These are phyloP conservation scores for Hibiscus tridactylites DNA, from an alignment of 345 rosid genomes.

Conservation along the genomic window DNA sequence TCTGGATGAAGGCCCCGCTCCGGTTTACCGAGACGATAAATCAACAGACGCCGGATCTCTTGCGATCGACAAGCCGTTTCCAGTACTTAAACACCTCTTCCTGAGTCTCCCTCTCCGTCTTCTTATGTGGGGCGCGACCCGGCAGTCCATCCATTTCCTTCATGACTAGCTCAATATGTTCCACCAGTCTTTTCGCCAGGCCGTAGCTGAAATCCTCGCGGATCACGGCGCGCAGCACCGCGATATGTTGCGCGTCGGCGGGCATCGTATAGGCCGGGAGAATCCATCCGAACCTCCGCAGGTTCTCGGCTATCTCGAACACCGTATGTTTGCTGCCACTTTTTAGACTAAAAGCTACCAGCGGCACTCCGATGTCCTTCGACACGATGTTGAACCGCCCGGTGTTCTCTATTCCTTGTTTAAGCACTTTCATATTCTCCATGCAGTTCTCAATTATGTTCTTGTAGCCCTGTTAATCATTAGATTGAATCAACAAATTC, in stretches of 20 bases:
- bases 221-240: neutral
- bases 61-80: constrained; percentile 41
- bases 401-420: neutral
- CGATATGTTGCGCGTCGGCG: neutral
- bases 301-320: neutral
- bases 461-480: neutral
- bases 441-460: neutral
- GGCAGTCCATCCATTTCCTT: neutral
- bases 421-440: neutral
- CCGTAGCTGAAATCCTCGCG: neutral
- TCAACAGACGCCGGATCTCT: constrained; percentile 37
- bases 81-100: constrained; percentile 48
- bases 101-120: constrained; percentile 18
- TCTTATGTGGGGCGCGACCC: neutral
- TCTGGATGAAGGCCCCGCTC: too few species aligned
- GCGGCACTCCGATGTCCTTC: neutral
- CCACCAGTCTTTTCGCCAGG: neutral
- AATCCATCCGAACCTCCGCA: neutral
- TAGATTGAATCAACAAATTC: neutral
- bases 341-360: neutral
- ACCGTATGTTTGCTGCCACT: neutral
- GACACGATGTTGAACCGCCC: neutral
- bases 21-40: neutral
- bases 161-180: neutral
- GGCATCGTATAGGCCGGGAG: neutral